Evolutionary conservation across 768 basidiomycete species (phyloP), one percentile per base, ranked within the genome.

Genomic region (Cubamyces lactineus): DNA sequence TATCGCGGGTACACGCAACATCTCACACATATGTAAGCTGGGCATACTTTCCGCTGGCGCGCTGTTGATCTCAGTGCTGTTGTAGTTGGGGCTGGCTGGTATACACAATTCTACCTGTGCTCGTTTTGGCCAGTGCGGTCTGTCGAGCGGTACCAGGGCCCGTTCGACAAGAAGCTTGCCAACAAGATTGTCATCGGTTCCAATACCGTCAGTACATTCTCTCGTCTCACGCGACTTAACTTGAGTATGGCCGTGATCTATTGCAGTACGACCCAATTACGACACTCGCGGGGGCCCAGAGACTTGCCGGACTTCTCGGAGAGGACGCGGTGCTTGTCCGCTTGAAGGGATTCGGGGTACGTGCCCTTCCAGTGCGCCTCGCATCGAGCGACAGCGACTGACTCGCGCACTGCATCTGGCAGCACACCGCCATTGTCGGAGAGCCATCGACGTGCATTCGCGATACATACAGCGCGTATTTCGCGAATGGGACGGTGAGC

Each of bases 401-500:
- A 30, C 28, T 30, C 28, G 28, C 3, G 28, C 28, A 34, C 9
- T 9, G 4, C 34, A 34, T 11, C 34, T 34, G 34, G 34, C 13
- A 60, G 59, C 59, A 60, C 11, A 60, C 59, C 28, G 23, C 59
- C 5, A 34, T 45, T 9, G 40, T 28, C 17, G 42, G 13, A 12
- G 34, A 34, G 34, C 59, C 59, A 1, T 60, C 59, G 16, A 5
- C 41, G 17, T 60, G 59, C 38, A 24, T 60, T 13, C 21, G 12
- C 23, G 11, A 39, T 4, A 53, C 47, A 9, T 11, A 23, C 1
- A 12, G 11, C 23, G 43, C 42, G 16, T 60, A 60, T 19, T 7
- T 60, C 2, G 24, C 21, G 12, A 60, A 60, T 23, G 59, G 59
- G 15, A 53, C 59, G 38, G 59, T 60, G 21, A 42, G 51, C 34